These are phyloP conservation scores for Volvariella volvacea DNA, from an alignment of 1,284 basidiomycete genomes.

Conservation along the genomic window DNA sequence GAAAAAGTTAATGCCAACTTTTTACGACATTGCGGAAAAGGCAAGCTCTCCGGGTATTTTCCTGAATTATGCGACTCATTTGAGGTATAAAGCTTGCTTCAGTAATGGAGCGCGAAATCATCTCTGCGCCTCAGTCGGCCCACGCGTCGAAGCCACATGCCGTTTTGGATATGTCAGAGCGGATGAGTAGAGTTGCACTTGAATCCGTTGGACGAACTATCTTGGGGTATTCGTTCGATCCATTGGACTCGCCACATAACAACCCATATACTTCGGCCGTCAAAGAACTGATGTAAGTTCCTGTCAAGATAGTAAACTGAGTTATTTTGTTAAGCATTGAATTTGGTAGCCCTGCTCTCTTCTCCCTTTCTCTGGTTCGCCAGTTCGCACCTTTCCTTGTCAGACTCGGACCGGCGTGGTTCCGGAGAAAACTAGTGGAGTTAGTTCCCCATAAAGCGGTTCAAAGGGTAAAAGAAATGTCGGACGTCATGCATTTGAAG, in stretches of 20 bases:
- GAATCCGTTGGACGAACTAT: conserved; percentile 44
- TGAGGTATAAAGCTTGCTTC: conserved; percentile 11
- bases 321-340: neutral
- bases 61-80: conserved; percentile 3
- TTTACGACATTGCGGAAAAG: conserved; percentile 40
- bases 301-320: neutral
- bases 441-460: conserved; percentile 33
- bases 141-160: conserved; percentile 8
- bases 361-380: conserved; percentile 37
- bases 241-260: conserved; percentile 34
- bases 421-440: conserved; percentile 39
- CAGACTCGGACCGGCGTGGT: conserved; percentile 32
- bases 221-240: conserved; percentile 46
- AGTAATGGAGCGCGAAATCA: conserved; percentile 22
- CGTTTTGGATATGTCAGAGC: conserved; percentile 41
- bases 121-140: no score
- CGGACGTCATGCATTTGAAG: conserved; percentile 41
- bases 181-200: conserved; percentile 43
- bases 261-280: conserved; percentile 43
- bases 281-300: conserved; percentile 38
- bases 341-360: conserved; percentile 34
- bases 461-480: conserved; percentile 36
- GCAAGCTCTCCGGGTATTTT: conserved; percentile 20
- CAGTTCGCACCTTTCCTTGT: conserved; percentile 41
- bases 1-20: conserved; percentile 34